These are phyloP conservation scores for Hypoxylon intermedium DNA, from an alignment of 495 filamentous ascomycete species.

Conservation along the genomic window DNA sequence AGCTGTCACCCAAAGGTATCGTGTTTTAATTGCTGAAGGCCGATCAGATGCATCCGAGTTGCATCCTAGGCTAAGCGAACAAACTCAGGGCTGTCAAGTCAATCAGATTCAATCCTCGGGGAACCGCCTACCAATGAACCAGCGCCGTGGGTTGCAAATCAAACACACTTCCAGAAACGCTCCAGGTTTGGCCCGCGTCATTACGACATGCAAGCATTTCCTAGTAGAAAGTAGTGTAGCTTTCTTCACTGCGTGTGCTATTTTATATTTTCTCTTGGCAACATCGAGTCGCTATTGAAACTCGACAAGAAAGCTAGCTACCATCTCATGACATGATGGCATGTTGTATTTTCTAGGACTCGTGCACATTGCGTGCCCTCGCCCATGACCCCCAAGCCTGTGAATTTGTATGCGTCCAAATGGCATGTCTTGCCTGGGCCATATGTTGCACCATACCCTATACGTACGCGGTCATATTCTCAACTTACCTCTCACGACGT, in stretches of 20 bases:
- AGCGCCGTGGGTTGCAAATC: slow-evolving; percentile 29
- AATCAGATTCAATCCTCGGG: slow-evolving; percentile 16
- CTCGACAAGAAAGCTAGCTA: slow-evolving; percentile 8
- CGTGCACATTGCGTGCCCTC: slow-evolving; percentile 6
- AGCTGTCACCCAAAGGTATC: slow-evolving; percentile 6
- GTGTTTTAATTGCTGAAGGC: slow-evolving; percentile 15
- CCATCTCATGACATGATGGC: slow-evolving; percentile 19
- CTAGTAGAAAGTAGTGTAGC: neutral
- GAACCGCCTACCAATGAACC: slow-evolving; percentile 33
- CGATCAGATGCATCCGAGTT: slow-evolving; percentile 24
- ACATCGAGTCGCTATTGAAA: neutral
- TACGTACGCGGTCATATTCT: slow-evolving; percentile 15
- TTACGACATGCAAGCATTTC: slow-evolving; percentile 19
- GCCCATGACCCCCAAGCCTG: slow-evolving; percentile 7
- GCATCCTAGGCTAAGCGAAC: slow-evolving; percentile 25
- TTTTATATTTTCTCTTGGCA: neutral
- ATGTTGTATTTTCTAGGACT: slow-evolving; percentile 28
- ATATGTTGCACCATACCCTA: slow-evolving; percentile 19
- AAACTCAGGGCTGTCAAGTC: slow-evolving; percentile 11
- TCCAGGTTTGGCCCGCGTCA: slow-evolving; percentile 17
- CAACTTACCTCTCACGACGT: slow-evolving; percentile 29
- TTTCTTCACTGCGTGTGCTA: slow-evolving; percentile 2
- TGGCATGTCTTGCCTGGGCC: neutral
- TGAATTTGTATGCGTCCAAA: slow-evolving; percentile 1
- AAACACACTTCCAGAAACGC: slow-evolving; percentile 2